These are phyloP conservation scores for Escovopsis sp. DNA, from an alignment of 2,329 filamentous ascomycete genomes.

Conservation along the genomic window DNA sequence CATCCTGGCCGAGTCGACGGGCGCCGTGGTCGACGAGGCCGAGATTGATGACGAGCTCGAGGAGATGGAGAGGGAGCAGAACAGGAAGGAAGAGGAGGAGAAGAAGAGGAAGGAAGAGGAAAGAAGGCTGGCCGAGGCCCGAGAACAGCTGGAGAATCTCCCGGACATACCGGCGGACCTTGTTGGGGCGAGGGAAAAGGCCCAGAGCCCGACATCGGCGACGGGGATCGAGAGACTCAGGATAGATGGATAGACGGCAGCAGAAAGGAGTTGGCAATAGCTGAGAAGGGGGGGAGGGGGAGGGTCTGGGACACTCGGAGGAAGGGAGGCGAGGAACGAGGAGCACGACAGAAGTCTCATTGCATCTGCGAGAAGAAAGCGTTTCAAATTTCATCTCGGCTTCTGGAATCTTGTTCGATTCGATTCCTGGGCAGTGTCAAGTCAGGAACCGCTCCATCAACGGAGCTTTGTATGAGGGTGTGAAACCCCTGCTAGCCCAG, in stretches of 20 bases:
- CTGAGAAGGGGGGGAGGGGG: too few relatives aligned
- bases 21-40: slow-evolving; percentile 50
- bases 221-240: slow-evolving; percentile 21
- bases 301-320: too few relatives aligned
- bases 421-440: too few relatives aligned
- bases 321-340: too few relatives aligned
- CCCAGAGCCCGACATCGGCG: slow-evolving; percentile 20
- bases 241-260: slow-evolving; percentile 7
- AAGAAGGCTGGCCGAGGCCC: slow-evolving; percentile 30
- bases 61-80: slow-evolving; percentile 49
- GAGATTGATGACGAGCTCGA: slow-evolving; percentile 84
- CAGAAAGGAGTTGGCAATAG: too few relatives aligned
- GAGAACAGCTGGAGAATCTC: slow-evolving; percentile 36
- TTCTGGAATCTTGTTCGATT: too few relatives aligned
- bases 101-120: slow-evolving; percentile 26
- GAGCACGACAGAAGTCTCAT: too few relatives aligned
- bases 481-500: too few relatives aligned
- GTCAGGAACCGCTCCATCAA: too few relatives aligned
- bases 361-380: too few relatives aligned
- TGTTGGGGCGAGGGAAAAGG: slow-evolving; percentile 18
- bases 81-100: slow-evolving; percentile 35
- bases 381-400: too few relatives aligned
- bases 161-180: slow-evolving; percentile 22
- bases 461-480: too few relatives aligned
- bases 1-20: slow-evolving; percentile 51